Base-by-base conservation (phyloP, 2,329 filamentous ascomycete genomes). In the Colletotrichum viniferum region DNA sequence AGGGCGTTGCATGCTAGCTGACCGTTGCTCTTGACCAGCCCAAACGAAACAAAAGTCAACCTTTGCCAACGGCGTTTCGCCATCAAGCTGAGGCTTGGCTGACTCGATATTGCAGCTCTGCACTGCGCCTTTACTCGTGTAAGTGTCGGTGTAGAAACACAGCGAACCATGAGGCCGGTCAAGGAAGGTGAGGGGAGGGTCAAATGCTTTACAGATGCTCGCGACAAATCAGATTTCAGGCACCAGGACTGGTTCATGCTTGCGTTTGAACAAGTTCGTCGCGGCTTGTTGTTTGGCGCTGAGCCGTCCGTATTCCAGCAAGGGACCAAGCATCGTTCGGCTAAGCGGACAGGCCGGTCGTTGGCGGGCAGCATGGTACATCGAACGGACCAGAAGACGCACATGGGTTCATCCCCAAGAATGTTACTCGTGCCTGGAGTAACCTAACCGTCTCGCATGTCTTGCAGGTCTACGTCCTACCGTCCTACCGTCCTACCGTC, bases 81-180 rank as follows among this genome's bases (percentile, higher is more conserved):
- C 58, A 21, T 36, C n/a, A 26, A 66, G n/a, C n/a, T n/a, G n/a
- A n/a, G 56, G 38, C 64, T 28, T 64, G 58, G 64, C 69, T 73
- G 69, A 76, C 70, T 76, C 73, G 58, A 28, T 63, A 34, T 73
- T 21, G 16, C 8, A 36, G 14, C 34, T 26, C 28, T 21, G 16
- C 8, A 36, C 30, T 55, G 26, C 28, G 6, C 36, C 21, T 67
- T 26, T 68, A 48, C 69, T 69, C 63, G 24, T 68, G 63, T 71
- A 64, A 76, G 64, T 64, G 69, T 76, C 70, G 63, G 73, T 69
- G 73, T 64, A 52, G 58, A 55, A 58, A 65, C 36, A 36, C 12
- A n/a, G 21, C 28, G 55, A 73, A 34, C 48, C 43, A 43, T 26
- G 4, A 43, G 16, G 26, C 26, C 28, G 18, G 21, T 28, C 61